phyloP scores from a whole-genome alignment of 768 basidiomycete species.

The Mycena rosella region DNA sequence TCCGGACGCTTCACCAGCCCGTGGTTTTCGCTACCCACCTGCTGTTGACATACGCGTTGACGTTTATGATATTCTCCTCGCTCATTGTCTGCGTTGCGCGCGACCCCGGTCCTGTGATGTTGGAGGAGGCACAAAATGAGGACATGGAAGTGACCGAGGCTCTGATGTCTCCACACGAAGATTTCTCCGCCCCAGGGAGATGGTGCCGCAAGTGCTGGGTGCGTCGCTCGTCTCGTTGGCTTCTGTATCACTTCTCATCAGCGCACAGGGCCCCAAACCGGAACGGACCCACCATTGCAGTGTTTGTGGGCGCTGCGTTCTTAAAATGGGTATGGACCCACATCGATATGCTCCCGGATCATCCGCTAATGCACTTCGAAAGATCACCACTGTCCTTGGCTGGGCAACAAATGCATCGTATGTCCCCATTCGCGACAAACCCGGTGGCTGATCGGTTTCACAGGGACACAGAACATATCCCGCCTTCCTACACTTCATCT shows the following conservation, averaged over 20 bases:
- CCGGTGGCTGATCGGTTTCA: neutral
- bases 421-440: constrained; percentile 42
- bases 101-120: constrained; percentile 76
- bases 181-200: constrained; percentile 65
- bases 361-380: constrained; percentile 11
- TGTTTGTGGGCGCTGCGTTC: constrained; percentile 79
- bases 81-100: constrained; percentile 79
- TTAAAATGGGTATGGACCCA: constrained; percentile 81
- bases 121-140: constrained; percentile 42
- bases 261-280: constrained; percentile 71
- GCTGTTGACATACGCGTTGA: constrained; percentile 70
- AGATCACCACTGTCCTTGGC: constrained; percentile 94
- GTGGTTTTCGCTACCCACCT: constrained; percentile 66
- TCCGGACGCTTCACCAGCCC: constrained; percentile 64
- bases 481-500: constrained; percentile 84
- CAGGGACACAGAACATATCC: constrained; percentile 90
- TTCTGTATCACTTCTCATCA: neutral
- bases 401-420: constrained; percentile 83
- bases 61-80: constrained; percentile 78
- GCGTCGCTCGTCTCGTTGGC: constrained; percentile 26
- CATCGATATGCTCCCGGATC: constrained; percentile 10
- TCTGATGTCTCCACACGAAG: constrained; percentile 65
- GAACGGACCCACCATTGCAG: constrained; percentile 86
- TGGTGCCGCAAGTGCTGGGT: constrained; percentile 88
- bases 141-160: constrained; percentile 67